Percentiles rank a stretch among this genome's conserved stretches.
These are phyloP conservation scores for Fraxinus paxiana DNA, from an alignment of 305 asterid species.

Conservation along the genomic window DNA sequence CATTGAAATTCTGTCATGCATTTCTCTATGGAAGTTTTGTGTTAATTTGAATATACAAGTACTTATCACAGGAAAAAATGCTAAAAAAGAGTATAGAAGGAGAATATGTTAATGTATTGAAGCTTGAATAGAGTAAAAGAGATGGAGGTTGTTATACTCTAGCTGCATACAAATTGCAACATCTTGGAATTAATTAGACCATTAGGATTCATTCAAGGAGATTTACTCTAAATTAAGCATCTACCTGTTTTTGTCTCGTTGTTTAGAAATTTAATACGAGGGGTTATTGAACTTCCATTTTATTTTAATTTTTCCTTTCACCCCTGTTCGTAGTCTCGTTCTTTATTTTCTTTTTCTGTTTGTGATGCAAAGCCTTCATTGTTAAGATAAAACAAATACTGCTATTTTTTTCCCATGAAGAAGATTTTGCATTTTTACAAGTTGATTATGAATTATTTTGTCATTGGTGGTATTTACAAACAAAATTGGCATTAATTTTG, in stretches of 20 bases:
- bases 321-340: background rate
- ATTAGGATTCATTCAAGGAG: background rate
- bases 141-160: background rate
- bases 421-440: slow-evolving; percentile 3
- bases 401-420: background rate
- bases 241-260: background rate
- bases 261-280: background rate
- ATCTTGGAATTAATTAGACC: background rate
- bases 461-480: slow-evolving; percentile 20
- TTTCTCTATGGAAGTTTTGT: background rate
- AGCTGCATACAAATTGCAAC: background rate
- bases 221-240: background rate
- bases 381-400: background rate
- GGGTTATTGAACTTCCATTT: background rate
- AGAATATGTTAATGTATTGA: background rate
- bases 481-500: slow-evolving; percentile 21
- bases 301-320: background rate
- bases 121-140: background rate
- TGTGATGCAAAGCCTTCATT: background rate
- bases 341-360: slow-evolving; percentile 7
- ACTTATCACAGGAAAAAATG: background rate
- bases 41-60: background rate
- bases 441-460: background rate
- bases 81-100: background rate
- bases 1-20: background rate